These are phyloP conservation scores for Nematodospora anomalae DNA, from an alignment of 1,139 yeast genomes.

Conservation along the genomic window DNA sequence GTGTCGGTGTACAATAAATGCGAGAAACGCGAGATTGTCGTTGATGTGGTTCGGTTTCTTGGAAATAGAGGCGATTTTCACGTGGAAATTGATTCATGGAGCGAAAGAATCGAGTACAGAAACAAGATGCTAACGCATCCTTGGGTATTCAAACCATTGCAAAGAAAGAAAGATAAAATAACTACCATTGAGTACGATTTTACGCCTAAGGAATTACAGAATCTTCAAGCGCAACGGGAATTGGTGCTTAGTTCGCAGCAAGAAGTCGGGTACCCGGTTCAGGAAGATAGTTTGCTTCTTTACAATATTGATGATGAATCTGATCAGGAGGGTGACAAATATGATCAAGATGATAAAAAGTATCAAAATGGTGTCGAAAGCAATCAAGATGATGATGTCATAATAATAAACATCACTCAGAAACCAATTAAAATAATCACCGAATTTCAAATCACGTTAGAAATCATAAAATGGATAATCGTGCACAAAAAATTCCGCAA, in stretches of 20 bases:
- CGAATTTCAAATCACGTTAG: slow-evolving; percentile 28
- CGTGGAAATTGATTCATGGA: slow-evolving; percentile 36
- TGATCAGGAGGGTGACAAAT: not conserved
- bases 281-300: slow-evolving; percentile 3
- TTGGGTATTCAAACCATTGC: slow-evolving; percentile 25
- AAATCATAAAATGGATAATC: slow-evolving; percentile 33
- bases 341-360: not conserved
- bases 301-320: not conserved
- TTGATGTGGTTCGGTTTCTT: slow-evolving; percentile 21
- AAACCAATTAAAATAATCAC: slow-evolving; percentile 20
- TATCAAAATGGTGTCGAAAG: slow-evolving; percentile 3
- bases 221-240: slow-evolving; percentile 2
- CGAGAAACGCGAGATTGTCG: slow-evolving; percentile 21
- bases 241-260: slow-evolving; percentile 1
- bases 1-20: not conserved
- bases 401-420: slow-evolving; percentile 17
- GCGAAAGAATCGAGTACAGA: slow-evolving; percentile 25
- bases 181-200: slow-evolving; percentile 3
- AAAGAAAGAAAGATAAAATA: slow-evolving; percentile 1
- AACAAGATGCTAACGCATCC: slow-evolving; percentile 18
- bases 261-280: not conserved
- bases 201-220: slow-evolving; percentile 6
- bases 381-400: slow-evolving; percentile 13
- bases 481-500: slow-evolving; percentile 18
- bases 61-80: slow-evolving; percentile 20